Evolutionary conservation across 1,284 basidiomycete genomes (phyloP), one percentile per base, ranked within the genome.

Genomic region (Phylloporus gajari): DNA sequence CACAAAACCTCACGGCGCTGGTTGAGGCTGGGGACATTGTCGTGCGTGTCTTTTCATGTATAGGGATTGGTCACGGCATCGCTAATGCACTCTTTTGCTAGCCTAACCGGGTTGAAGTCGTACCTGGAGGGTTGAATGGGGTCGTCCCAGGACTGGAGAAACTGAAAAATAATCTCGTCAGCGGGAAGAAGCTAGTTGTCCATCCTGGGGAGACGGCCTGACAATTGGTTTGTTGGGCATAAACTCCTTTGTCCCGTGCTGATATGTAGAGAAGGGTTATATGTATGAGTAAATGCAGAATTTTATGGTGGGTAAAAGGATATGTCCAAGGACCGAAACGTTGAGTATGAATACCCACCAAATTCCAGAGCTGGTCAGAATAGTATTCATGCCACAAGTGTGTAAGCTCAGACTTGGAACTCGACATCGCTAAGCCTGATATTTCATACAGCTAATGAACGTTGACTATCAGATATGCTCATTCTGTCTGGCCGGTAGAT

Each of bases 91-190:
- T 7, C 12, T 30, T 59, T 7, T 67, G 25, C 60, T 44, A 80
- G 77, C 77, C 77, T 6, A 80, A 77, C 56, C n/a, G 19, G 4
- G 65, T 80, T 32, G 77, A 80, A 21, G 70, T 80, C 8, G 23
- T 79, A 8, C 75, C 80, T 6, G 79, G 78, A 1, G 78, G 79
- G 42, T 44, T 80, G 53, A 67, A 73, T 12, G 74, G 74, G 1
- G 68, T 80, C 7, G 23, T 11, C 21, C 4, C 32, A 4, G 79
- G 75, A 27, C n/a, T 82, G 44, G 71, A 81, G 25, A 79, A 12
- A 44, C 13, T 80, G 61, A 78, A 60, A 70, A 74, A 81, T 30
- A 77, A 78, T 40, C 73, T 79, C 9, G 73, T 81, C 46, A 81
- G 75, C 58, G 78, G 65, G 4, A 79, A 62, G 66, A 77, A 77